These are phyloP conservation scores for Saccharomycopsis babjevae DNA, from an alignment of 805 yeast species.

Conservation along the genomic window DNA sequence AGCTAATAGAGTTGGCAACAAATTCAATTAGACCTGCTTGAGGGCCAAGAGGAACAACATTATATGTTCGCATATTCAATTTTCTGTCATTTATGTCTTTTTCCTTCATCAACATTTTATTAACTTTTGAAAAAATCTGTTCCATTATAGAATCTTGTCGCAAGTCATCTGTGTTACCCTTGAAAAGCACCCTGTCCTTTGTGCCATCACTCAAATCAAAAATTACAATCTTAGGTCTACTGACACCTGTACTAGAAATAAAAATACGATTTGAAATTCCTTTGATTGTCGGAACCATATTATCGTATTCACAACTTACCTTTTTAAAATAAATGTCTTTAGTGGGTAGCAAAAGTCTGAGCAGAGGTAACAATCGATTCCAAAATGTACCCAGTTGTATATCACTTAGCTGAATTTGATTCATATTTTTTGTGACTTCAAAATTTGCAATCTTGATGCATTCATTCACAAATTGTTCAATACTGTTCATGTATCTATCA, in stretches of 20 bases:
- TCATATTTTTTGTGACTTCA: conserved; percentile 24
- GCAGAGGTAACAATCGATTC: conserved; percentile 36
- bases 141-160: conserved; percentile 97
- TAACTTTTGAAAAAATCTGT: conserved; percentile 87
- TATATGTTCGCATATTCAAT: conserved; percentile 68
- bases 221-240: conserved; percentile 72
- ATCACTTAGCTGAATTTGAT: conserved; percentile 21
- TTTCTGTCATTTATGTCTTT: conserved; percentile 45
- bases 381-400: conserved; percentile 45
- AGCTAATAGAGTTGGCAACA: conserved; percentile 65
- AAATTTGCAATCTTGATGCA: conserved; percentile 41
- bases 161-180: conserved; percentile 84
- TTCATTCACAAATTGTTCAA: conserved; percentile 42
- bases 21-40: conserved; percentile 83
- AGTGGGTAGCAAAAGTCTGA: conserved; percentile 61
- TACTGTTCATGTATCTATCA: conserved; percentile 29
- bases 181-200: conserved; percentile 50
- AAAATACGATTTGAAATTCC: conserved; percentile 35
- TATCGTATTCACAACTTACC: conserved; percentile 32
- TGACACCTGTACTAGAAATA: conserved; percentile 76
- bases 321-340: conserved; percentile 30
- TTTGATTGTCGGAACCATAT: conserved; percentile 35
- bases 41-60: conserved; percentile 84
- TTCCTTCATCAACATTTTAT: conserved; percentile 47
- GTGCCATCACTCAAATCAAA: conserved; percentile 49